Evolutionary conservation across 495 filamentous ascomycete species (phyloP).

Genomic region (Talaromyces adpressus): DNA sequence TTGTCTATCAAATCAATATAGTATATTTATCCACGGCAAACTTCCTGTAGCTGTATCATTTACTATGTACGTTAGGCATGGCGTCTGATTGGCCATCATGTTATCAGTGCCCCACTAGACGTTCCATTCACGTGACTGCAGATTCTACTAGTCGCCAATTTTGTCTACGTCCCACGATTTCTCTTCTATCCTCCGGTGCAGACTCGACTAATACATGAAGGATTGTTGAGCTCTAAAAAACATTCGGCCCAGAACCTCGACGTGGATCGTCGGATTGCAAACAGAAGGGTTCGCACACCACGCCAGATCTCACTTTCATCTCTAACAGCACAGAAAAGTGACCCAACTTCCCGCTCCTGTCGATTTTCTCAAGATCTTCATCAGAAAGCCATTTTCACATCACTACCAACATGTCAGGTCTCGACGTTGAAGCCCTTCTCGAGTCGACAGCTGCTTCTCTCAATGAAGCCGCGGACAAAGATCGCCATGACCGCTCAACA

Average conservation of each 20-base stretch:
- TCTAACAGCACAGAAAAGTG: constrained; percentile 45
- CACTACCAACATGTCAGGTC: constrained; percentile 64
- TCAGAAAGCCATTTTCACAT: constrained; percentile 13
- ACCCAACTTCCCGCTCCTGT: constrained; percentile 29
- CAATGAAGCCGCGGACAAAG: constrained; percentile 46
- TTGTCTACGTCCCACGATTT: not conserved
- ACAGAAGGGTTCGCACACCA: constrained; percentile 36
- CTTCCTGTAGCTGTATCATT: not conserved
- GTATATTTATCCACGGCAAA: not conserved
- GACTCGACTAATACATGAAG: not conserved
- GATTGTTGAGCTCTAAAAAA: not conserved
- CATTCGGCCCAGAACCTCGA: not conserved
- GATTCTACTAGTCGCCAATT: constrained; percentile 1
- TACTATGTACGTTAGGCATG: not conserved
- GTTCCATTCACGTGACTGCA: not conserved
- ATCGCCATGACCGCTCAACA: constrained; percentile 52
- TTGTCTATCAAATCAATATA: not conserved
- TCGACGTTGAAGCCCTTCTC: constrained; percentile 90
- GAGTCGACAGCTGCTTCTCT: constrained; percentile 72
- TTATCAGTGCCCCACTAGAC: not conserved
- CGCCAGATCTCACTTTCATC: constrained; percentile 18
- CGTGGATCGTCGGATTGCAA: constrained; percentile 7
- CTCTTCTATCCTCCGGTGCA: not conserved
- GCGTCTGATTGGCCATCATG: not conserved
- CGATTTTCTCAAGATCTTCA: constrained; percentile 16